These are phyloP conservation scores for Amanita brunnescens DNA, from an alignment of 768 basidiomycete species.

Conservation along the genomic window DNA sequence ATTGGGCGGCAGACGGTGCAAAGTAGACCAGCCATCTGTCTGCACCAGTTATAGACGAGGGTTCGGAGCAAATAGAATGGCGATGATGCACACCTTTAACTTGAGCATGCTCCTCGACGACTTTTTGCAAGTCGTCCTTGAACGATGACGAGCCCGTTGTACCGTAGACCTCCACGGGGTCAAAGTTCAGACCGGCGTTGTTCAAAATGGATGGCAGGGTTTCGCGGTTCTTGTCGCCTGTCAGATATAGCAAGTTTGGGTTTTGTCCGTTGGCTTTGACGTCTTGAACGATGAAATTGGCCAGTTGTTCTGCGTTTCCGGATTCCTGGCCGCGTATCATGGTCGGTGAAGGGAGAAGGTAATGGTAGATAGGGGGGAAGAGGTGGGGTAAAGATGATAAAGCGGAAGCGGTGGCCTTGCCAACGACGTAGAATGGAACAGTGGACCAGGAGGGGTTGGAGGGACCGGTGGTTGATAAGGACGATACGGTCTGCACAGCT, in stretches of 20 bases:
- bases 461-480: background rate
- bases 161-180: conserved; percentile 57
- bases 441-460: conserved; percentile 31
- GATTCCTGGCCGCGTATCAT: conserved; percentile 37
- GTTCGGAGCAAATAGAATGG: background rate
- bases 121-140: conserved; percentile 28
- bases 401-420: conserved; percentile 48
- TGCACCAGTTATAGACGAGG: background rate
- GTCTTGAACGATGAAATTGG: conserved; percentile 47
- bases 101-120: background rate
- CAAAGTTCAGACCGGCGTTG: conserved; percentile 34
- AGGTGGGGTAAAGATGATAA: conserved; percentile 27
- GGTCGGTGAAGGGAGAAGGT: conserved; percentile 18
- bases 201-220: conserved; percentile 45
- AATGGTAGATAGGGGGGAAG: conserved; percentile 8
- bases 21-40: conserved; percentile 70
- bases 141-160: conserved; percentile 53
- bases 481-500: conserved; percentile 26
- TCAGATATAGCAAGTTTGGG: conserved; percentile 57
- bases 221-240: conserved; percentile 82
- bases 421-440: conserved; percentile 75
- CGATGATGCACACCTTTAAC: background rate
- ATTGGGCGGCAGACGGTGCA: conserved; percentile 62
- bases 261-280: conserved; percentile 12
- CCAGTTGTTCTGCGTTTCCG: conserved; percentile 65